Evolutionary conservation across 177 flowering plant species (phyloP).

Genomic region (Vitis hybrid): DNA sequence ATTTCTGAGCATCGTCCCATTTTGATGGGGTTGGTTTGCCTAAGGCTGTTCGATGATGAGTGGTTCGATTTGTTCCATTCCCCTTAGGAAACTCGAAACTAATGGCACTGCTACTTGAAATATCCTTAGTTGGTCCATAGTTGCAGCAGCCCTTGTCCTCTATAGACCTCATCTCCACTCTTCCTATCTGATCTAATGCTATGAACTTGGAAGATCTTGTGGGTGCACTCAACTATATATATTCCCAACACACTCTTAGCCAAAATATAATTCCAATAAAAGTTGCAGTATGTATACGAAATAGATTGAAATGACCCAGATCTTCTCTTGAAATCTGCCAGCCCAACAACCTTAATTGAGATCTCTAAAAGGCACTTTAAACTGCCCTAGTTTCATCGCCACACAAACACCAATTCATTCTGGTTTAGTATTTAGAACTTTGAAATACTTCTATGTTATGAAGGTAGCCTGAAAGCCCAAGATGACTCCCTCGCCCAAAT

Average conservation of each 20-base stretch:
- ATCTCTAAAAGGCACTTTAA: neutral
- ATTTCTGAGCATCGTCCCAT: conserved; percentile 99
- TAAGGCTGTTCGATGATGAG: conserved; percentile 57
- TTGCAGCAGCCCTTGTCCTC: conserved; percentile 65
- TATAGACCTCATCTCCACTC: conserved; percentile 51
- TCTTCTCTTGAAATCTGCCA: conserved; percentile 4
- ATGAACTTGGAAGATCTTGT: neutral
- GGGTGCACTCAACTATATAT: too few species aligned
- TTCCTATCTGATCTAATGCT: neutral
- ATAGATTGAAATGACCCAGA: neutral
- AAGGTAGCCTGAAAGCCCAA: neutral
- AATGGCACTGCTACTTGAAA: conserved; percentile 27
- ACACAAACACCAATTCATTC: conserved; percentile 4
- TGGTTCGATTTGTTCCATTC: conserved; percentile 35
- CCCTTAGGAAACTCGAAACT: conserved; percentile 74
- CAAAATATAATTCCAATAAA: neutral
- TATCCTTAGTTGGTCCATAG: conserved; percentile 44
- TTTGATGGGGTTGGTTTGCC: conserved; percentile 89
- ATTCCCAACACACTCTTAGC: too few species aligned
- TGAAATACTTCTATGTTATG: neutral
- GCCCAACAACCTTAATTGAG: neutral
- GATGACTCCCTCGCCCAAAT: neutral
- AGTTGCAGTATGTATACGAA: neutral
- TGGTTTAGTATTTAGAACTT: neutral
- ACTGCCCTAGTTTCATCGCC: conserved; percentile 3